phyloP scores from a whole-genome alignment of 2,329 filamentous ascomycete genomes.

The Clarireedia paspali region DNA sequence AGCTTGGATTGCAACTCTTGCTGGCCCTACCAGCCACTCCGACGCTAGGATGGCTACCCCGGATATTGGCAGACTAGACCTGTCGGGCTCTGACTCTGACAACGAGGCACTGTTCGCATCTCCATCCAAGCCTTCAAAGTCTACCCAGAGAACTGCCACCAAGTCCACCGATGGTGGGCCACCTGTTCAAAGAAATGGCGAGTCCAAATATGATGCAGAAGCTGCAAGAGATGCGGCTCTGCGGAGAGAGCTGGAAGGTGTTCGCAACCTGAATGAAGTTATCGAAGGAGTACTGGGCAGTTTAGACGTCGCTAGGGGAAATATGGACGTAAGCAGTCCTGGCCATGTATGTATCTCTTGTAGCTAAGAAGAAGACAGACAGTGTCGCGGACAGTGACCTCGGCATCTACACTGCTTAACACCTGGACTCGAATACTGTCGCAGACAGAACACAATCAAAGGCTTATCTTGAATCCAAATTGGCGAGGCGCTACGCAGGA shows the following conservation, averaged over 20 bases:
- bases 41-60: constrained; percentile 31
- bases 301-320: constrained; percentile 62
- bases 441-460: constrained; percentile 95
- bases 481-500: constrained; percentile 90
- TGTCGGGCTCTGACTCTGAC: constrained; percentile 42
- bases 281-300: constrained; percentile 73
- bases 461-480: constrained; percentile 75
- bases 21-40: background rate
- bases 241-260: constrained; percentile 70
- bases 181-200: constrained; percentile 30
- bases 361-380: constrained; percentile 43
- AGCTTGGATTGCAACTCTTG: background rate
- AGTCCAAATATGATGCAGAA: constrained; percentile 52
- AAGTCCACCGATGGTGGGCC: constrained; percentile 22
- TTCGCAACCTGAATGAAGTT: constrained; percentile 79
- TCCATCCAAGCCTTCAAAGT: constrained; percentile 35
- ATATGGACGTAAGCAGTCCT: constrained; percentile 58
- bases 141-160: constrained; percentile 13
- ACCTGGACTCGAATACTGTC: constrained; percentile 95
- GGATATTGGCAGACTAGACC: constrained; percentile 41
- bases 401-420: constrained; percentile 82
- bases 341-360: background rate
- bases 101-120: constrained; percentile 52
- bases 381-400: constrained; percentile 76
- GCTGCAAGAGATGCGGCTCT: constrained; percentile 67